Percentiles rank a stretch among this genome's conserved stretches.
phyloP scores from a whole-genome alignment of 345 rosid species.

The Dovyalis caffra region DNA sequence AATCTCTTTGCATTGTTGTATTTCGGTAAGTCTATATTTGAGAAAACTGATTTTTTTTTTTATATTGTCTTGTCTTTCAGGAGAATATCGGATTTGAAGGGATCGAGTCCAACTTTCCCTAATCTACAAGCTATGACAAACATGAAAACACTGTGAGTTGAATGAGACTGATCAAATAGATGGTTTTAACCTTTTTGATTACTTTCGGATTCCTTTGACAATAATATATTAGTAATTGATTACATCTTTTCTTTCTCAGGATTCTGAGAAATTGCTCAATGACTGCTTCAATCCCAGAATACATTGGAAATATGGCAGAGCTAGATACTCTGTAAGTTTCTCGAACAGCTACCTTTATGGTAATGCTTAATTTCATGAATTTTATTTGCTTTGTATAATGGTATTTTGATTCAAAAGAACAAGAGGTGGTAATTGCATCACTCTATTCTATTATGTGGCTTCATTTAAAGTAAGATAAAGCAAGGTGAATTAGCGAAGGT shows the following conservation, averaged over 20 bases:
- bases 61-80: constrained; percentile 29
- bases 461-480: not conserved
- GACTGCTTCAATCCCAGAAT: constrained; percentile 44
- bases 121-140: constrained; percentile 31
- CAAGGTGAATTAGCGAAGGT: not conserved
- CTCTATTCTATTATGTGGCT: not conserved
- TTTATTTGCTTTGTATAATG: not conserved
- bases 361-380: not conserved
- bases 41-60: not conserved
- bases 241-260: constrained; percentile 38
- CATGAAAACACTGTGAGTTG: constrained; percentile 49
- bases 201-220: not conserved
- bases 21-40: not conserved
- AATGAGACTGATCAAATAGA: not conserved
- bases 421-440: not conserved
- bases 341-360: not conserved
- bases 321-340: constrained; percentile 56
- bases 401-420: not conserved
- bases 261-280: constrained; percentile 60
- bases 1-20: not conserved
- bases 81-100: constrained; percentile 69
- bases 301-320: constrained; percentile 34
- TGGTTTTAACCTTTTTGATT: not conserved
- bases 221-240: not conserved
- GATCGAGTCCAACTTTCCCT: constrained; percentile 52